Conservation (phyloP, 768 basidiomycete species). For the Boletus bicolor region DNA sequence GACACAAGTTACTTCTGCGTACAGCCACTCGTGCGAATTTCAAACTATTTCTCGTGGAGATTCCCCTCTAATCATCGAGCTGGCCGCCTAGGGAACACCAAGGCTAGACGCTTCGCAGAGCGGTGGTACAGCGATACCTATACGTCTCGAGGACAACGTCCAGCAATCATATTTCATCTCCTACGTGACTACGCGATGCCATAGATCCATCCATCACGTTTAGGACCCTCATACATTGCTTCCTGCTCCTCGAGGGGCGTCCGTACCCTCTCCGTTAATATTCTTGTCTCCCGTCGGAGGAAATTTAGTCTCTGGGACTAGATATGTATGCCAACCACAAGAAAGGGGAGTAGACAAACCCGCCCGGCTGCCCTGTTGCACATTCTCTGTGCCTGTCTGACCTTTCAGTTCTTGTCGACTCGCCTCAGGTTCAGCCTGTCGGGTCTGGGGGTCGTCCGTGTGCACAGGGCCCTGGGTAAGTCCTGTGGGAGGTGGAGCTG, state of each 20-base stretch:
- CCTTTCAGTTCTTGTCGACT: not conserved
- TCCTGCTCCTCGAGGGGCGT: not conserved
- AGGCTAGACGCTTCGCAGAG: too few relatives aligned
- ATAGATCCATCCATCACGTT: too few relatives aligned
- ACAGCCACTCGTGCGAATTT: not conserved
- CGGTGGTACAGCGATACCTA: too few relatives aligned
- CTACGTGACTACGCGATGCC: not conserved
- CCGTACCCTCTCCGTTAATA: not conserved
- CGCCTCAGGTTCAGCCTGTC: not conserved
- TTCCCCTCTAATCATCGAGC: not conserved
- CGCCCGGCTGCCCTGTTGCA: not conserved
- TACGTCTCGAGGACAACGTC: too few relatives aligned
- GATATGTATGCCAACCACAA: not conserved
- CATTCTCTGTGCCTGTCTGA: not conserved
- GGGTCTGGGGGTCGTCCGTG: not conserved
- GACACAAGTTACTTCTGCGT: not conserved
- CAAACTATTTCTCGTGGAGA: not conserved
- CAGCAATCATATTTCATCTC: not conserved
- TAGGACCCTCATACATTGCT: not conserved
- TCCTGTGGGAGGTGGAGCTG: not conserved
- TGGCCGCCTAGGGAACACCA: too few relatives aligned
- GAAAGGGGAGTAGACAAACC: not conserved
- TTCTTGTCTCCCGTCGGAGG: not conserved
- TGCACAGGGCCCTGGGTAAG: not conserved
- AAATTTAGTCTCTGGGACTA: not conserved